phyloP scores from a whole-genome alignment of 31 red algal genomes.

The Pterothamnion heteromorphum region DNA sequence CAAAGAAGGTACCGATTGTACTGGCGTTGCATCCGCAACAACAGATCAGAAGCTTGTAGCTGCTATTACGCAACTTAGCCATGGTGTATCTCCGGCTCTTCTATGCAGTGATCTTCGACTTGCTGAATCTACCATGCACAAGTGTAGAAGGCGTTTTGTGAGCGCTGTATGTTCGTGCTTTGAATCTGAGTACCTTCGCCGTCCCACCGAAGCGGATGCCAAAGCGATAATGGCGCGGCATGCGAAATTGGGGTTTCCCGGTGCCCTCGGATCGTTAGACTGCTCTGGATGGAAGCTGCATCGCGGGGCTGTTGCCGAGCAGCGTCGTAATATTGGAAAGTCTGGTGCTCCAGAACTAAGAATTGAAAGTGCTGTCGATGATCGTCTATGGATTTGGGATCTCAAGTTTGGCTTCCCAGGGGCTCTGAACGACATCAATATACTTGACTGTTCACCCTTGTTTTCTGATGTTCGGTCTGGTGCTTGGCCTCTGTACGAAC shows the following conservation, averaged over 20 bases:
- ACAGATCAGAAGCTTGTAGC: constrained; percentile 43
- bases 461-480: neutral
- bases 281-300: constrained; percentile 33
- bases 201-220: neutral
- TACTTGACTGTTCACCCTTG: constrained; percentile 4
- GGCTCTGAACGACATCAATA: constrained; percentile 17
- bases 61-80: constrained; percentile 36
- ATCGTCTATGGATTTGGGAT: constrained; percentile 28
- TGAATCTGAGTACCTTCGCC: neutral
- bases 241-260: neutral
- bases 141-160: neutral
- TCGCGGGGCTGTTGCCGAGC: neutral
- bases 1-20: neutral
- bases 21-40: neutral
- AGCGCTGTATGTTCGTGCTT: neutral
- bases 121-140: neutral
- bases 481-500: neutral
- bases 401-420: constrained; percentile 14
- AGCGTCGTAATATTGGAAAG: constrained; percentile 22
- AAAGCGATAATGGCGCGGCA: neutral
- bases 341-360: neutral
- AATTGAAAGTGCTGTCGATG: neutral
- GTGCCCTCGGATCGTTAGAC: neutral
- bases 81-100: neutral
- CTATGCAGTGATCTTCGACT: neutral